phyloP scores from a whole-genome alignment of 495 filamentous ascomycete species.

The Podospora pseudocomata region DNA sequence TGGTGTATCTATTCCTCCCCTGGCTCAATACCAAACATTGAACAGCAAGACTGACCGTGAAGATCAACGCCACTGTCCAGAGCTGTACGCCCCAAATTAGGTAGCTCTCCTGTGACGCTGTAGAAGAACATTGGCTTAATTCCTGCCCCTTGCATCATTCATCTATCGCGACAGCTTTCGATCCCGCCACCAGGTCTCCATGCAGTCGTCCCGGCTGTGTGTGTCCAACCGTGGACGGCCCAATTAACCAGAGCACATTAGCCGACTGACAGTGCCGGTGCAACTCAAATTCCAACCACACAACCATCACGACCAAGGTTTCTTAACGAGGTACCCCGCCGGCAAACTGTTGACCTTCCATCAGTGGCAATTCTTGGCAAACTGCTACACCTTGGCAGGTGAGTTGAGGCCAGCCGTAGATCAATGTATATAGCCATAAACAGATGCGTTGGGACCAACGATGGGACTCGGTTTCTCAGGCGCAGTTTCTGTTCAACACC shows the following conservation, averaged over 20 bases:
- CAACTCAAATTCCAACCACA: background rate
- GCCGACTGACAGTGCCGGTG: background rate
- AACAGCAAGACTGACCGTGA: too few relatives aligned
- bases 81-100: background rate
- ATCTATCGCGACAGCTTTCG: background rate
- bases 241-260: background rate
- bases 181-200: background rate
- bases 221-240: background rate
- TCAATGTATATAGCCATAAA: background rate
- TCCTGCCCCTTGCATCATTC: background rate
- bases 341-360: background rate
- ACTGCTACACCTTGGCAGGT: background rate
- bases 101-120: background rate
- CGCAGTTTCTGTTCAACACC: background rate
- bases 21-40: too few relatives aligned
- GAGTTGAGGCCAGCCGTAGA: background rate
- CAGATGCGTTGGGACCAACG: background rate
- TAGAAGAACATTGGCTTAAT: background rate
- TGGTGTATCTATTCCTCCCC: too few relatives aligned
- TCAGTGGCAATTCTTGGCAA: background rate
- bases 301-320: background rate
- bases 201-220: background rate
- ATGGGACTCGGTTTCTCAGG: background rate
- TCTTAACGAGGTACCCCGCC: background rate
- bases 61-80: too few relatives aligned